Evolutionary conservation across 2,329 filamentous ascomycete species (phyloP).

Genomic region (Sclerotinia borealis): DNA sequence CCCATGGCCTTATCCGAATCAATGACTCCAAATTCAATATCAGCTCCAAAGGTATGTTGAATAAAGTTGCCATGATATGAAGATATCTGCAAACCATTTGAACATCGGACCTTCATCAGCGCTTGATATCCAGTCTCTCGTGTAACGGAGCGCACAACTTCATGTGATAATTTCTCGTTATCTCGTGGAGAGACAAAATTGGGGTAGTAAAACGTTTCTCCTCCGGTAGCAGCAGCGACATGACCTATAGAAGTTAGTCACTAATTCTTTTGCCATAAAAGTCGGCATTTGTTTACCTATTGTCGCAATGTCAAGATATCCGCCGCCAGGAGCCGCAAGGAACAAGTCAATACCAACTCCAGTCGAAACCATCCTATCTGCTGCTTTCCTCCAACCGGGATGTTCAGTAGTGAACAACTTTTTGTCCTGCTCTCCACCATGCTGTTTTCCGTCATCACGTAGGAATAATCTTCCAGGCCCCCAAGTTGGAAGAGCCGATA

Average conservation of each 20-base stretch:
- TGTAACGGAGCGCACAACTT: slow-evolving; percentile 79
- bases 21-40: slow-evolving; percentile 87
- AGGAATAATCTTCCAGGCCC: slow-evolving; percentile 80
- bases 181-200: slow-evolving; percentile 91
- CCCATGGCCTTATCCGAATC: slow-evolving; percentile 91
- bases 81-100: slow-evolving; percentile 87
- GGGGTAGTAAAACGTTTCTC: slow-evolving; percentile 93
- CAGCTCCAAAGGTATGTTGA: slow-evolving; percentile 90
- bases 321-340: slow-evolving; percentile 81
- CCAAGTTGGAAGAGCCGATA: slow-evolving; percentile 84
- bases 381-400: slow-evolving; percentile 76
- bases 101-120: slow-evolving; percentile 97
- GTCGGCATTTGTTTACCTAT: slow-evolving; percentile 52
- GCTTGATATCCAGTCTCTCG: slow-evolving; percentile 93
- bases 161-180: slow-evolving; percentile 72
- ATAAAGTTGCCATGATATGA: slow-evolving; percentile 96
- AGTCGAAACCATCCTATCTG: slow-evolving; percentile 78
- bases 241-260: slow-evolving; percentile 50
- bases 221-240: slow-evolving; percentile 81
- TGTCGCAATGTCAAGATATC: slow-evolving; percentile 88
- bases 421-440: slow-evolving; percentile 83
- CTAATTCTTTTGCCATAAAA: background rate
- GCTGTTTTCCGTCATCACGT: slow-evolving; percentile 81
- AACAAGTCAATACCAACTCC: slow-evolving; percentile 94
- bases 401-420: slow-evolving; percentile 90